phyloP scores from a whole-genome alignment of 306 rosid genomes.

The Adenanthera pavonina region DNA sequence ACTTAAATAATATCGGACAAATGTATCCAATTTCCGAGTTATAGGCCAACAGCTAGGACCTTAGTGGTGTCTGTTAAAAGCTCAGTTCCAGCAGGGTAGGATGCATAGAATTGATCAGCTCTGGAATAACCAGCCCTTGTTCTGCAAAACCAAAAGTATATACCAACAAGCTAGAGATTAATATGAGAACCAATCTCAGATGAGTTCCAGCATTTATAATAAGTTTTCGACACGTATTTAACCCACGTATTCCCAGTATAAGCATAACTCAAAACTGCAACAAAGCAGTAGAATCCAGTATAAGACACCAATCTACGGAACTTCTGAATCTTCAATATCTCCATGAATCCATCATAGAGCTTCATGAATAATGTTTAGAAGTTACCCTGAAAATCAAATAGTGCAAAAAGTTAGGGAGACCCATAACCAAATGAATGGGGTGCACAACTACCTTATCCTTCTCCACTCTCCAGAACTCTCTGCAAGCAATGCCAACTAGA shows the following conservation, averaged over 20 bases:
- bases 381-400: constrained; percentile 33
- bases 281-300: constrained; percentile 84
- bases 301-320: constrained; percentile 78
- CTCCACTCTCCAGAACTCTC: not conserved
- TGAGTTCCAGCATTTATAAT: not conserved
- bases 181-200: constrained; percentile 2
- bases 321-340: constrained; percentile 81
- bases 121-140: constrained; percentile 96
- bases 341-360: constrained; percentile 59
- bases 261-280: constrained; percentile 65
- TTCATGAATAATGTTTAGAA: constrained; percentile 42
- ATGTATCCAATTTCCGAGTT: not conserved
- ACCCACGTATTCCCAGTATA: constrained; percentile 85
- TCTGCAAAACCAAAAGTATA: constrained; percentile 57
- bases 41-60: constrained; percentile 46
- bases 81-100: constrained; percentile 96
- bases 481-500: not conserved
- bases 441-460: not conserved
- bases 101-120: constrained; percentile 92
- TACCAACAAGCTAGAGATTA: constrained; percentile 27
- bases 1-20: constrained; percentile 20
- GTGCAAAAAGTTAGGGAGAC: constrained; percentile 25
- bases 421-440: constrained; percentile 41
- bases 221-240: constrained; percentile 14
- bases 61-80: constrained; percentile 81